A percentile compares a stretch with the other conserved stretches of the same genome.
Conservation (phyloP, 2,329 filamentous ascomycete genomes). For the Talaromyces sp. region DNA sequence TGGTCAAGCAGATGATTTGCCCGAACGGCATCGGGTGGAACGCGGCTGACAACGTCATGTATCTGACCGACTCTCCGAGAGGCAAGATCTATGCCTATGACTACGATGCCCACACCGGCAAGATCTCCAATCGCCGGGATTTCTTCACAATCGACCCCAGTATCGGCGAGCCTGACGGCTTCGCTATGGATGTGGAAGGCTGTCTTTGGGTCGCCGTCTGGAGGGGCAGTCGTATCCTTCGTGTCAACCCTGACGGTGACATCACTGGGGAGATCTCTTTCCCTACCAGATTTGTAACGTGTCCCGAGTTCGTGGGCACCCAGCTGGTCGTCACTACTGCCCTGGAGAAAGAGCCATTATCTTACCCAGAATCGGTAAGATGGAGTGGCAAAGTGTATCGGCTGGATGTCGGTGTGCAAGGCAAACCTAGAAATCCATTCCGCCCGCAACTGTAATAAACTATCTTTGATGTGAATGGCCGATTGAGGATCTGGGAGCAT, state of each 20-base stretch:
- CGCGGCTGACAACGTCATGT: constrained; percentile 65
- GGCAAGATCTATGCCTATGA: constrained; percentile 69
- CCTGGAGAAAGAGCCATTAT: constrained; percentile 60
- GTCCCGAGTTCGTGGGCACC: constrained; percentile 70
- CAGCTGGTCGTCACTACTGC: constrained; percentile 76
- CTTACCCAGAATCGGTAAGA: constrained; percentile 56
- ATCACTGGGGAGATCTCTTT: constrained; percentile 69
- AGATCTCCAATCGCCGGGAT: constrained; percentile 62
- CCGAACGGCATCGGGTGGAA: constrained; percentile 86
- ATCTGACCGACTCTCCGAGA: constrained; percentile 73
- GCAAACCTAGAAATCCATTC: constrained; percentile 60
- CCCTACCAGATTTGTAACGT: constrained; percentile 76
- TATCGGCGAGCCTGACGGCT: constrained; percentile 69
- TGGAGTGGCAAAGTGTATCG: constrained; percentile 69
- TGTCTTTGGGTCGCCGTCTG: constrained; percentile 87
- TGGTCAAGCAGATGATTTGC: constrained; percentile 64
- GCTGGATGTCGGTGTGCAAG: constrained; percentile 69
- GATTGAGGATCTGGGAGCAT: background rate
- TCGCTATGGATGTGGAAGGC: constrained; percentile 77
- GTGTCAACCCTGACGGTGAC: constrained; percentile 64
- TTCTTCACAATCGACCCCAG: constrained; percentile 65
- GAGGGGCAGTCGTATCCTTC: constrained; percentile 68
- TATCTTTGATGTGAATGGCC: background rate
- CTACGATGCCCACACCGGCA: constrained; percentile 61
- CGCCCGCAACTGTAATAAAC: constrained; percentile 9